These are phyloP conservation scores for Saccharomycopsis oosterbeekiorum DNA, from an alignment of 805 yeast genomes.

Conservation along the genomic window DNA sequence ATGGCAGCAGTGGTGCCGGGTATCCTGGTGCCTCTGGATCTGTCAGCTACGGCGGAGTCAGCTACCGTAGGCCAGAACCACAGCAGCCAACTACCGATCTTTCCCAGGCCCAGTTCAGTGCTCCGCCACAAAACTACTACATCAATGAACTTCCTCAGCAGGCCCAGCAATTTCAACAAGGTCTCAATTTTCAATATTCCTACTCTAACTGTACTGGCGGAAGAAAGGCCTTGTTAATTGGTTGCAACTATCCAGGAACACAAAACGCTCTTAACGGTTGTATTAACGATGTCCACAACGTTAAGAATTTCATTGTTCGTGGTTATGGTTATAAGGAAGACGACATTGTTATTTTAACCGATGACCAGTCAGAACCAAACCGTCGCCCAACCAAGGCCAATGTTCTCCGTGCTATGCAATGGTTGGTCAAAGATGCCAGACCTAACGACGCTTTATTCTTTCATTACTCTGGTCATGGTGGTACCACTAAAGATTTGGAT, in stretches of 20 bases:
- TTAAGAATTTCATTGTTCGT: slow-evolving; percentile 29
- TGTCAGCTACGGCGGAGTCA: slow-evolving; percentile 9
- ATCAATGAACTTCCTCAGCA: slow-evolving; percentile 1
- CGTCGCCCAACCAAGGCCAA: slow-evolving; percentile 52
- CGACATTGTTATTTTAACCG: slow-evolving; percentile 41
- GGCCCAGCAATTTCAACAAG: slow-evolving; percentile 17
- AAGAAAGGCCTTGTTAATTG: slow-evolving; percentile 56
- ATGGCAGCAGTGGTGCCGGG: not conserved
- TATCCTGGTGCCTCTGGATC: not conserved
- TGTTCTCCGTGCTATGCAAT: slow-evolving; percentile 59
- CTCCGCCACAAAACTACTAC: slow-evolving; percentile 2
- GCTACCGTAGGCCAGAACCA: slow-evolving; percentile 14
- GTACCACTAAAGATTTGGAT: slow-evolving; percentile 46
- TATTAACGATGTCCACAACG: slow-evolving; percentile 53
- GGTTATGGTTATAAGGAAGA: slow-evolving; percentile 21
- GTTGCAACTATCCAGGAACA: slow-evolving; percentile 58
- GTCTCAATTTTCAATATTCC: slow-evolving; percentile 22
- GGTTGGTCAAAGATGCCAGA: slow-evolving; percentile 59
- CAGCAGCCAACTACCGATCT: slow-evolving; percentile 19
- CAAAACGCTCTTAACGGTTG: slow-evolving; percentile 52
- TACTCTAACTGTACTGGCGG: slow-evolving; percentile 55
- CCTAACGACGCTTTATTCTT: slow-evolving; percentile 61
- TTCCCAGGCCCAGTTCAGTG: slow-evolving; percentile 15
- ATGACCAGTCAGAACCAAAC: slow-evolving; percentile 30
- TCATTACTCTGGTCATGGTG: slow-evolving; percentile 74